phyloP scores from a whole-genome alignment of 768 basidiomycete species.

The Scleroderma bovista region DNA sequence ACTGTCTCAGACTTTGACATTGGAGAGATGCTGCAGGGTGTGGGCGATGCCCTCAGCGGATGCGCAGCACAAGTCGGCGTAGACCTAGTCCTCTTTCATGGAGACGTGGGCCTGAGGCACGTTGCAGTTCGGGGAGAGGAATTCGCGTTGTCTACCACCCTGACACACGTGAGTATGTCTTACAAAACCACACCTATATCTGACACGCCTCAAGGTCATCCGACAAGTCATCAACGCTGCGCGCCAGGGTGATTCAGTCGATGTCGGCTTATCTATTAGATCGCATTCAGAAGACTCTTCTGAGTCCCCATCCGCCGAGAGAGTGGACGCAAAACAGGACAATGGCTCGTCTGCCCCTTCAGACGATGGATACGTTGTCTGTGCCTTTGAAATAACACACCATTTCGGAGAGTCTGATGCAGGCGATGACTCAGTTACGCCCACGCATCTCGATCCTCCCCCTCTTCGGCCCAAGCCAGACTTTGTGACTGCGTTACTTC shows the following conservation, averaged over 20 bases:
- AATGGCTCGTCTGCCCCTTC: slow-evolving; percentile 21
- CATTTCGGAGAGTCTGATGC: slow-evolving; percentile 30
- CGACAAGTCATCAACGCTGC: slow-evolving; percentile 75
- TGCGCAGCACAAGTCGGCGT: slow-evolving; percentile 79
- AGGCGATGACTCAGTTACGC: slow-evolving; percentile 5
- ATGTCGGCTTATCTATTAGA: slow-evolving; percentile 69
- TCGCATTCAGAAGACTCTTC: slow-evolving; percentile 21
- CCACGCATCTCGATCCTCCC: slow-evolving; percentile 7
- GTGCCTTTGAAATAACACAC: slow-evolving; percentile 54
- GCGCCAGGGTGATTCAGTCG: slow-evolving; percentile 74
- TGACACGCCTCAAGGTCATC: slow-evolving; percentile 51
- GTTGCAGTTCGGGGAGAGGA: slow-evolving; percentile 83
- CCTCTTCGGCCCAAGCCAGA: slow-evolving; percentile 30
- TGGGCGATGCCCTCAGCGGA: slow-evolving; percentile 84
- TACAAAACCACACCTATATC: slow-evolving; percentile 4
- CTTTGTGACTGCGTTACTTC: slow-evolving; percentile 51
- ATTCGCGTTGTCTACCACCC: slow-evolving; percentile 70
- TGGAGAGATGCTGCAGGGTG: slow-evolving; percentile 83
- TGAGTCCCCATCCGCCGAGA: slow-evolving; percentile 22
- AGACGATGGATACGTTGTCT: slow-evolving; percentile 41
- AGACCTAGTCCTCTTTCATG: slow-evolving; percentile 87
- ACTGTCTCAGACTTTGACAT: slow-evolving; percentile 69
- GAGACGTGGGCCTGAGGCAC: slow-evolving; percentile 83
- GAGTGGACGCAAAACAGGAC: slow-evolving; percentile 15
- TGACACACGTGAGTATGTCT: slow-evolving; percentile 70